phyloP scores from a whole-genome alignment of 768 basidiomycete species.

The Chlorophyllum brunneum region DNA sequence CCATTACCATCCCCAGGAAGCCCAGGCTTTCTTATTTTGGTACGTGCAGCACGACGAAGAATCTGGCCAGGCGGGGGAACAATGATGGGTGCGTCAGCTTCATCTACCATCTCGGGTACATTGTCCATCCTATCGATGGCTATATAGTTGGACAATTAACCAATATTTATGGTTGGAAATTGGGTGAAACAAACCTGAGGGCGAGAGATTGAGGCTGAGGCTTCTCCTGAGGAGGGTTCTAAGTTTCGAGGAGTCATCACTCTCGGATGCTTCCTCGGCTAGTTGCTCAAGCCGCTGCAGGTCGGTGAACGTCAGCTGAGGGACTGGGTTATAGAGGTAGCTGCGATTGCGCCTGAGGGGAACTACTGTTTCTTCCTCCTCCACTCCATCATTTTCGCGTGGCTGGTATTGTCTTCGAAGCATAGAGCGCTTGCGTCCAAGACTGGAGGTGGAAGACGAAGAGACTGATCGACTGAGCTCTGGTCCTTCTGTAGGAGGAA shows the following conservation, averaged over 20 bases:
- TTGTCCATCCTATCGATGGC: conserved; percentile 68
- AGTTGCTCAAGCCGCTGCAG: conserved; percentile 92
- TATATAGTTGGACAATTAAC: conserved; percentile 26
- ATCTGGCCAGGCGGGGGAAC: conserved; percentile 86
- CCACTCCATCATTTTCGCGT: conserved; percentile 68
- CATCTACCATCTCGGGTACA: conserved; percentile 66
- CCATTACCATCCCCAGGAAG: conserved; percentile 74
- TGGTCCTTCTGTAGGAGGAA: conserved; percentile 50
- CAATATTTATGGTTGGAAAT: conserved; percentile 8
- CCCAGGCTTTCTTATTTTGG: conserved; percentile 89
- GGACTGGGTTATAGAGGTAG: conserved; percentile 65
- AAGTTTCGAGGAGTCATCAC: conserved; percentile 77
- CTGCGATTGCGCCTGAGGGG: conserved; percentile 68
- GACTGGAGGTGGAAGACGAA: conserved; percentile 36
- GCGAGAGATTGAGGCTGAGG: conserved; percentile 81
- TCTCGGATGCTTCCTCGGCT: conserved; percentile 84
- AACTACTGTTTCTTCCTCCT: conserved; percentile 63
- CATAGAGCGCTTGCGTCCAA: conserved; percentile 91
- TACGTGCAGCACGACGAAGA: conserved; percentile 87
- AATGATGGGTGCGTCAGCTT: conserved; percentile 88
- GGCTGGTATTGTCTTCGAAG: conserved; percentile 92
- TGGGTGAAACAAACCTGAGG: conserved; percentile 63
- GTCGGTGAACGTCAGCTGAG: conserved; percentile 89
- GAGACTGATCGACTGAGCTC: conserved; percentile 29
- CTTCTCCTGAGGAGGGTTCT: conserved; percentile 79